These are phyloP conservation scores for Elsinoe batatas DNA, from an alignment of 2,329 filamentous ascomycete species.

Conservation along the genomic window DNA sequence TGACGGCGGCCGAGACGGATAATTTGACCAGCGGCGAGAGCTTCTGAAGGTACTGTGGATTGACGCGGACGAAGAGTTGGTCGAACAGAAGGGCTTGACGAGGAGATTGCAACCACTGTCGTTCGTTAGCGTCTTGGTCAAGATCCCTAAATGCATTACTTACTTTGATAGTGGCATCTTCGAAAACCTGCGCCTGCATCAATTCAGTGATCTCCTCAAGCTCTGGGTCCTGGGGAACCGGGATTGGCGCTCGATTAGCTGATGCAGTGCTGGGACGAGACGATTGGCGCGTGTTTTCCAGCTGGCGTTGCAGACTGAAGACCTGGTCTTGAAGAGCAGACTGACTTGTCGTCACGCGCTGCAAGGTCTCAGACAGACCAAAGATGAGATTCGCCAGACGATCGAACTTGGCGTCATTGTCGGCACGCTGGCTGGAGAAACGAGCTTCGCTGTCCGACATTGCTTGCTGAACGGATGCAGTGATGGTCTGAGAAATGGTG, in stretches of 20 bases:
- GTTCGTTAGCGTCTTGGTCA: slow-evolving; percentile 13
- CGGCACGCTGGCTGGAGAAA: slow-evolving; percentile 34
- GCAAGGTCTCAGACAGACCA: slow-evolving; percentile 58
- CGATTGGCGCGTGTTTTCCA: slow-evolving; percentile 32
- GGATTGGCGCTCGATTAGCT: slow-evolving; percentile 12
- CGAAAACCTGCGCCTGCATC: slow-evolving; percentile 47
- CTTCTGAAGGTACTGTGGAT: slow-evolving; percentile 45
- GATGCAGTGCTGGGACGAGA: slow-evolving; percentile 4
- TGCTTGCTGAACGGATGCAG: slow-evolving; percentile 1
- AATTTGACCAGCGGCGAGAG: slow-evolving; percentile 50
- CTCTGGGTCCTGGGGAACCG: slow-evolving; percentile 38
- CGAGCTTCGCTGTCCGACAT: slow-evolving; percentile 1
- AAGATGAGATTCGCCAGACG: slow-evolving; percentile 59
- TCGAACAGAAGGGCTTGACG: slow-evolving; percentile 53
- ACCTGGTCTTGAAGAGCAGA: slow-evolving; percentile 54
- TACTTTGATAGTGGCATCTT: slow-evolving; percentile 37
- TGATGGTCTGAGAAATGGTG: slow-evolving; percentile 45
- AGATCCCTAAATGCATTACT: slow-evolving; percentile 13
- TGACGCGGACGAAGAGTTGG: slow-evolving; percentile 48
- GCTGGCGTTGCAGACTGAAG: slow-evolving; percentile 29
- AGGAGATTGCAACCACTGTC: slow-evolving; percentile 51
- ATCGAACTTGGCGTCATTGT: slow-evolving; percentile 57
- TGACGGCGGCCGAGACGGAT: slow-evolving; percentile 54
- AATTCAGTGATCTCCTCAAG: slow-evolving; percentile 52
- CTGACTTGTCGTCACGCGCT: slow-evolving; percentile 59